Base-by-base conservation (phyloP, 139 green algal species). In the Gonium pectorale region DNA sequence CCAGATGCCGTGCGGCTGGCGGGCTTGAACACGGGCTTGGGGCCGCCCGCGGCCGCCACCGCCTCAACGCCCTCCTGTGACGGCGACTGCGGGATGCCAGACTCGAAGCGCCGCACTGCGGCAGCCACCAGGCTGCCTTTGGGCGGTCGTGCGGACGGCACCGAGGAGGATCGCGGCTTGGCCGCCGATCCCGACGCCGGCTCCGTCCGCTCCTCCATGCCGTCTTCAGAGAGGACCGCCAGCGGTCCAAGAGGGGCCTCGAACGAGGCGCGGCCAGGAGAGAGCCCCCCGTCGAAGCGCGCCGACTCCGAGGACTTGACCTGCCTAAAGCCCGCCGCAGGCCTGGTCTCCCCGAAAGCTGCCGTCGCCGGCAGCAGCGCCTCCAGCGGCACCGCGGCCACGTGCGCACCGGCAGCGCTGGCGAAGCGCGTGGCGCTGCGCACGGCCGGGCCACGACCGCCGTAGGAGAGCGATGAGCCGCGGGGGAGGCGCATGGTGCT, bases 91-190 rank as follows among this genome's bases (percentile, higher is more conserved):
- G 37, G 21, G 31, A 26, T n/a, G 49, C 44, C 44, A 33, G 74
- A 46, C 59, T 82, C 74, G 29, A 82, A 62, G 41, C 74, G 74
- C 29, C 40, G 40, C n/a, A 82, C 60, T 0, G 54, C 74, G 21
- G 74, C 74, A 15, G 74, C 74, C 59, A 82, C 74, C 40, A 71
- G 29, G 74, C 62, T 41, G 31, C 59, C n/a, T 27, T 52, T 44
- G 37, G 46, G 46, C 46, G 46, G 46, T 15, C 46, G 11, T 11
- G 13, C 46, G 13, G 46, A 54, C 13, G 38, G 6, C 67, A 19
- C 1, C 7, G 35, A 15, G 38, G 52, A 15, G 35, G 67, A 37
- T 38, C 38, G 21, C 54, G 27, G 21, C 54, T 63, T 27, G 17
- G 54, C 54, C 19, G 21, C 22, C 54, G 21, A 19, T 33, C 21